A percentile compares a stretch with the other conserved stretches of the same genome.
Conservation (phyloP, 2,329 filamentous ascomycete genomes). For the Fonsecaea nubica region DNA sequence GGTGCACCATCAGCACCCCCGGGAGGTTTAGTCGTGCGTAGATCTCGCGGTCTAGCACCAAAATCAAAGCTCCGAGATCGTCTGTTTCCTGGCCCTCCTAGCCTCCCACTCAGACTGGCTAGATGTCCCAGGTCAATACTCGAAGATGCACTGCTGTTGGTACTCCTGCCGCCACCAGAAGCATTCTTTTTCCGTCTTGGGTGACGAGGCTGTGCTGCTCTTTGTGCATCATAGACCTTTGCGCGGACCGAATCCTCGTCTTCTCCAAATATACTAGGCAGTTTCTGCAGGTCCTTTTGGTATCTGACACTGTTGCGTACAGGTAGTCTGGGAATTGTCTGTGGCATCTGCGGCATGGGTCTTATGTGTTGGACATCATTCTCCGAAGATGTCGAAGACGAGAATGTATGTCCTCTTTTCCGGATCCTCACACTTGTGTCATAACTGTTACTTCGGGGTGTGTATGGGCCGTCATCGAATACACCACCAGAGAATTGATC, state of each 20-base stretch:
- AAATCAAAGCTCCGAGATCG: constrained; percentile 56
- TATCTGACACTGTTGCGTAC: constrained; percentile 42
- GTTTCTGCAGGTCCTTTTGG: constrained; percentile 56
- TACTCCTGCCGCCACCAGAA: constrained; percentile 60
- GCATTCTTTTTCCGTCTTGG: constrained; percentile 55
- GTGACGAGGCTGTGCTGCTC: constrained; percentile 40
- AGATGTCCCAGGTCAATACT: constrained; percentile 73
- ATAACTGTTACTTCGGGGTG: constrained; percentile 37
- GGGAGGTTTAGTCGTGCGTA: constrained; percentile 15
- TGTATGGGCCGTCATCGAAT: constrained; percentile 36
- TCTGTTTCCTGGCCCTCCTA: constrained; percentile 42
- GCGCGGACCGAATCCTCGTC: constrained; percentile 50
- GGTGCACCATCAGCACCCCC: constrained; percentile 71
- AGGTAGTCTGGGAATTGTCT: constrained; percentile 28
- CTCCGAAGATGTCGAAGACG: constrained; percentile 66
- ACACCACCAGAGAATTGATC: constrained; percentile 72
- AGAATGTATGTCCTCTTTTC: constrained; percentile 64
- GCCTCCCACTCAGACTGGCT: constrained; percentile 31
- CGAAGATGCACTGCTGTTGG: constrained; percentile 76
- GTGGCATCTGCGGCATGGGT: constrained; percentile 47
- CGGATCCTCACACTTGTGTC: constrained; percentile 46
- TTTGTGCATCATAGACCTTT: constrained; percentile 46
- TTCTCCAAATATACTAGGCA: constrained; percentile 65
- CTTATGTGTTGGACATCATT: constrained; percentile 50
- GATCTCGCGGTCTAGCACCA: constrained; percentile 45